Base-by-base conservation (phyloP, 768 basidiomycete genomes). In the Trametes coccinea region DNA sequence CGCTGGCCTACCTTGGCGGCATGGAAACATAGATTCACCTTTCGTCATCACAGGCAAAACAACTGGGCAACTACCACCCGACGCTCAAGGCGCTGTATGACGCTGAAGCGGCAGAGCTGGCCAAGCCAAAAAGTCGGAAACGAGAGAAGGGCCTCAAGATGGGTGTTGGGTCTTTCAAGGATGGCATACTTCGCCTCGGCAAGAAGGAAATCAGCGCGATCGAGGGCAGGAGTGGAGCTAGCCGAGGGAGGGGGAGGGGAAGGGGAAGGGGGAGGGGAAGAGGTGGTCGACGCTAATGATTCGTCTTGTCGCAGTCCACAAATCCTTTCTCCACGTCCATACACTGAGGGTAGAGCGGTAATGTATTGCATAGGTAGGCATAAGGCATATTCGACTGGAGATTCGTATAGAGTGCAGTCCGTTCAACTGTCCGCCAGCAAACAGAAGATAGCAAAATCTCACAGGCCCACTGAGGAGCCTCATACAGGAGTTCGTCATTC, bases 11-110 rank as follows among this genome's bases (percentile, higher is more conserved):
- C 43, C 45, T 30, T 14, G 39, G 8, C 39, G 13, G 39, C 22
- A 1, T 39, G 39, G 13, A 39, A 13, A 8, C 8, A 8, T 7
- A 39, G 8, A 39, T 13, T 39, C 39, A 39, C 14, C 14, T 6
- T 16, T 43, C 13, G n/a, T 5, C 7, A 14, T 4, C 14, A 10
- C 49, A 94, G 92, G 90, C 91, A 5, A 94, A 93, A 74, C 82
- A 89, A 64, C 63, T 90, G 62, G 92, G 92, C 16, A 93, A 92
- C 71, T 94, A 93, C 70, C 91, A 94, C 66, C 91, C 89, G 41
- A 78, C 80, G 4, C 75, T 93, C 56, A 94, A 92, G 72, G 84
- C 81, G 60, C 64, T 88, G 6, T 91, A 86, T 67, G 82, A 82
- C 39, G 70, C 75, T 5, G 70, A 71, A n/a, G 48, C 66, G 11